A percentile compares a stretch with the other conserved stretches of the same genome.
Conservation (phyloP, 1,284 basidiomycete species). For the Quambalaria eucalypti region DNA sequence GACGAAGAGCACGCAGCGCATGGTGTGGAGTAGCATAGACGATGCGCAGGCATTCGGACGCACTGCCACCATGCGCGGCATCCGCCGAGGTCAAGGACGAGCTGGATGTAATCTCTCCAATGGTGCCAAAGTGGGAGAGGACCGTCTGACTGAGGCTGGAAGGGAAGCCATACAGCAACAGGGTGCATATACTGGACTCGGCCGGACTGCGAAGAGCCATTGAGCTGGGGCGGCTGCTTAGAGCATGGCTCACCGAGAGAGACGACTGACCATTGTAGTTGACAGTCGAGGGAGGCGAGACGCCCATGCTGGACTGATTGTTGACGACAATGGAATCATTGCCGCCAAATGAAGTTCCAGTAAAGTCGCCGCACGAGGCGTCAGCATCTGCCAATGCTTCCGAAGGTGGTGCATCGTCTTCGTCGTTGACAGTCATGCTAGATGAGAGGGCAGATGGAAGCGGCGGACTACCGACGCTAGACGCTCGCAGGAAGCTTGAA, state of each 20-base stretch:
- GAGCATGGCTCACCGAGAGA: too few species aligned
- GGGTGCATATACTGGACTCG: not conserved
- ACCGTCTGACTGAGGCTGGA: not conserved
- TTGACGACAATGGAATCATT: too few species aligned
- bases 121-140: not conserved
- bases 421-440: too few species aligned
- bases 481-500: not conserved
- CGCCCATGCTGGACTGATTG: not conserved
- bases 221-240: too few species aligned
- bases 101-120: conserved; percentile 1
- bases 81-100: not conserved
- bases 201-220: too few species aligned
- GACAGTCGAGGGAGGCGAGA: too few species aligned
- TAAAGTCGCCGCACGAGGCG: not conserved
- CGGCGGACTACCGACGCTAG: not conserved
- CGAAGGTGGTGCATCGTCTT: not conserved
- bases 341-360: not conserved
- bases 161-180: conserved; percentile 6
- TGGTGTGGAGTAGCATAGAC: not conserved
- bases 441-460: too few species aligned
- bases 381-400: not conserved
- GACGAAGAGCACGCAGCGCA: conserved; percentile 1
- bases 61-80: not conserved
- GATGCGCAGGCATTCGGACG: conserved; percentile 1
- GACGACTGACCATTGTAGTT: too few species aligned